phyloP scores from a whole-genome alignment of 73 alveolate genomes.

The Paramecium sonneborni region DNA sequence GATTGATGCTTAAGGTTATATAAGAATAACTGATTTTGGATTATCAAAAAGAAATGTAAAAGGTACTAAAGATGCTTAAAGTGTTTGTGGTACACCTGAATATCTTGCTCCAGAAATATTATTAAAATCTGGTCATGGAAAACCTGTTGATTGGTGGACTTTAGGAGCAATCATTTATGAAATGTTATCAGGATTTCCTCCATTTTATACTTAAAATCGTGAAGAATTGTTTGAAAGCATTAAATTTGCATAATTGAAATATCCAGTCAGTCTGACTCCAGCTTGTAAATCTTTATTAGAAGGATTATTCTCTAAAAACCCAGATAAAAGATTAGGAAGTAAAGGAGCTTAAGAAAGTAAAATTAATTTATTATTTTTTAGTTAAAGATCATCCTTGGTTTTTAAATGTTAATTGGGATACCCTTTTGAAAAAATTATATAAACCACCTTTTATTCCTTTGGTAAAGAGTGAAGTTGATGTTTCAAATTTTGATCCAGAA shows the following conservation, averaged over 20 bases:
- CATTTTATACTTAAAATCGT: slow-evolving; percentile 89
- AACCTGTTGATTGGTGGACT: slow-evolving; percentile 90
- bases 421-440: slow-evolving; percentile 24
- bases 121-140: slow-evolving; percentile 84
- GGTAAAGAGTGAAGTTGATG: slow-evolving; percentile 56
- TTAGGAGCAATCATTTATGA: slow-evolving; percentile 90
- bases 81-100: slow-evolving; percentile 93
- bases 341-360: slow-evolving; percentile 69
- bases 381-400: slow-evolving; percentile 71
- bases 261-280: slow-evolving; percentile 60
- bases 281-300: slow-evolving; percentile 63
- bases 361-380: not conserved
- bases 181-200: slow-evolving; percentile 95
- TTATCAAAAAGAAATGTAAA: slow-evolving; percentile 58
- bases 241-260: slow-evolving; percentile 55
- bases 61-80: slow-evolving; percentile 57
- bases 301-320: slow-evolving; percentile 65
- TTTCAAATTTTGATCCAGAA: slow-evolving; percentile 69
- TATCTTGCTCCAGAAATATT: slow-evolving; percentile 95
- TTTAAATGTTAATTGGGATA: slow-evolving; percentile 65
- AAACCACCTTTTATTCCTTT: slow-evolving; percentile 68
- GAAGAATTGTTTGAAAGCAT: slow-evolving; percentile 92
- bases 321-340: slow-evolving; percentile 63
- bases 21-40: slow-evolving; percentile 64
- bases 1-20: slow-evolving; percentile 61